phyloP scores from a whole-genome alignment of 306 rosid genomes.

The Cucurbita moschata region DNA sequence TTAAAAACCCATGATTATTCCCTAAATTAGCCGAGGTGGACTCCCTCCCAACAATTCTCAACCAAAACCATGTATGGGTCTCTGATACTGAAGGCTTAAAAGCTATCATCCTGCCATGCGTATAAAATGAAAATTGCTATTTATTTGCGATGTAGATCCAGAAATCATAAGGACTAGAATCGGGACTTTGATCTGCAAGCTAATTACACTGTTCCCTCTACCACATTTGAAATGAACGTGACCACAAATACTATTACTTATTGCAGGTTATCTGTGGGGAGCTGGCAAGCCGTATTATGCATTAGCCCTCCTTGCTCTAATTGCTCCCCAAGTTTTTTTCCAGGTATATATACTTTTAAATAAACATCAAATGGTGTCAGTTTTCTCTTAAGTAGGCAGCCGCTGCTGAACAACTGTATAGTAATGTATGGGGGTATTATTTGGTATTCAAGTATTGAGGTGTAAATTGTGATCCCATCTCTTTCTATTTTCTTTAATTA shows the following conservation, averaged over 20 bases:
- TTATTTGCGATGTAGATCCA: background rate
- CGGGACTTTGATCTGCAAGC: background rate
- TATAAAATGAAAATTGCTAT: background rate
- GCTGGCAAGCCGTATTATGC: constrained; percentile 87
- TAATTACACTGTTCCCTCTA: background rate
- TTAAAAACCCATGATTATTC: too few relatives aligned
- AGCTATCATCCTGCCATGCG: background rate
- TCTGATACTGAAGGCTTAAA: background rate
- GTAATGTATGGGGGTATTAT: background rate
- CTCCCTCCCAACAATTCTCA: too few relatives aligned
- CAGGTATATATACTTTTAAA: constrained; percentile 41
- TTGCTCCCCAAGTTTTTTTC: constrained; percentile 70
- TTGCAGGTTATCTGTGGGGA: constrained; percentile 77
- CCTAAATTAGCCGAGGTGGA: too few relatives aligned
- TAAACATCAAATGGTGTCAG: background rate
- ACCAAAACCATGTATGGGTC: background rate
- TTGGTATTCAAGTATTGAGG: background rate
- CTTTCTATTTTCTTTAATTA: background rate
- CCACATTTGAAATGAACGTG: background rate
- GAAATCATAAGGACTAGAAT: background rate
- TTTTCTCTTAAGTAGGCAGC: background rate
- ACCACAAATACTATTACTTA: background rate
- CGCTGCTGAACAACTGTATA: background rate
- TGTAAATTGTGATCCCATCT: background rate
- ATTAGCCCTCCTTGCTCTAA: constrained; percentile 63